Evolutionary conservation across 2,329 filamentous ascomycete genomes (phyloP).

Genomic region (Thermothelomyces thermophilus): DNA sequence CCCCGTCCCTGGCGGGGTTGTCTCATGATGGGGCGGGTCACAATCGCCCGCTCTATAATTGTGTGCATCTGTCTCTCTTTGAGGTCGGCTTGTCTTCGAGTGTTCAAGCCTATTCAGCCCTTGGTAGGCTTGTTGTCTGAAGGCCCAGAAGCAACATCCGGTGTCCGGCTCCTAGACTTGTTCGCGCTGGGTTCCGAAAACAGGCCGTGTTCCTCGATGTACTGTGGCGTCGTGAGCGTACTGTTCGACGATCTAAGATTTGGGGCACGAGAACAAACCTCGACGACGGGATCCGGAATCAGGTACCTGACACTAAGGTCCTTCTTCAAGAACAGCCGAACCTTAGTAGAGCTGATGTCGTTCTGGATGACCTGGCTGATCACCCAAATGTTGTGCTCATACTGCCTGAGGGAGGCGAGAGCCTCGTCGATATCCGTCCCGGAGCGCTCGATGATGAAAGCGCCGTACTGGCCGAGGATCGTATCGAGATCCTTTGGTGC

Average conservation of each 20-base stretch:
- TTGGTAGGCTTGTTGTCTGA: conserved; percentile 12
- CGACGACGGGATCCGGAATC: conserved; percentile 60
- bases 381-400: conserved; percentile 79
- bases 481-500: conserved; percentile 77
- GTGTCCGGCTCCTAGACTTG: conserved; percentile 11
- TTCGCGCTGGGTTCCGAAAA: conserved; percentile 45
- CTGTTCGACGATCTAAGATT: background rate
- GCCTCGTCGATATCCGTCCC: conserved; percentile 88
- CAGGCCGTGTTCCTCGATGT: conserved; percentile 61
- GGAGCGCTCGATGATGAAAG: conserved; percentile 79
- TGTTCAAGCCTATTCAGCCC: conserved; percentile 4
- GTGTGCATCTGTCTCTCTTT: too few relatives aligned
- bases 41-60: background rate
- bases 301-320: conserved; percentile 64
- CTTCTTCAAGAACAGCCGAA: conserved; percentile 70
- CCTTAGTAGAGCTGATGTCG: conserved; percentile 75
- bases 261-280: conserved; percentile 16
- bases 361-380: conserved; percentile 86
- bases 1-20: background rate
- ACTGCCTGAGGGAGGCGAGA: conserved; percentile 70
- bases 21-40: background rate
- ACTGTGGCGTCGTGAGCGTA: conserved; percentile 46
- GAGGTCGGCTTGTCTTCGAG: background rate
- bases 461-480: conserved; percentile 76
- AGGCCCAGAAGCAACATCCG: conserved; percentile 1